phyloP scores from a whole-genome alignment of 768 basidiomycete species.

The Pleurotus pulmonarius region DNA sequence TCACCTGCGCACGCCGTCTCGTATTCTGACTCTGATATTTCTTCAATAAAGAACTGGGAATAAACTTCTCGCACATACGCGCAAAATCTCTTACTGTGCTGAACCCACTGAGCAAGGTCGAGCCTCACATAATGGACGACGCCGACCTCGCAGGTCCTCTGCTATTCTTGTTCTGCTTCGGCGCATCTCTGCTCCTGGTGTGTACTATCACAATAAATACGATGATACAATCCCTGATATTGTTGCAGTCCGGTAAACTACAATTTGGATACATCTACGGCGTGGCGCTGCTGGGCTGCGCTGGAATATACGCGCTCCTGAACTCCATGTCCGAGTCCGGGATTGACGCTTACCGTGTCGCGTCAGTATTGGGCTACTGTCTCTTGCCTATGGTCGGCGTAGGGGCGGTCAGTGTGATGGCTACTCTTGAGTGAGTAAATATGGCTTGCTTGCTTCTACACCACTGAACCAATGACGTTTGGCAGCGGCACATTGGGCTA shows the following conservation, averaged over 20 bases:
- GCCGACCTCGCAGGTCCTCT: constrained; percentile 96
- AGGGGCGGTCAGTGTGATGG: constrained; percentile 80
- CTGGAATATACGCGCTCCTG: constrained; percentile 88
- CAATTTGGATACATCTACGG: constrained; percentile 99
- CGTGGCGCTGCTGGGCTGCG: constrained; percentile 90
- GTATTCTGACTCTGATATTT: no score
- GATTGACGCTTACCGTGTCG: constrained; percentile 93
- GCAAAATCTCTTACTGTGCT: constrained; percentile 93
- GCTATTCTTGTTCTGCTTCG: constrained; percentile 94
- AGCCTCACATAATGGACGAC: constrained; percentile 97
- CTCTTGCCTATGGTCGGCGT: constrained; percentile 95
- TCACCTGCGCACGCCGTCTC: not conserved
- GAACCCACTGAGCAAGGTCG: constrained; percentile 81
- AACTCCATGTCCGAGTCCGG: constrained; percentile 96
- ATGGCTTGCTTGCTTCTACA: not conserved
- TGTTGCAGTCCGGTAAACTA: constrained; percentile 86
- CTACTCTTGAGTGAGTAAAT: constrained; percentile 78
- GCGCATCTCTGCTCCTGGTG: constrained; percentile 86
- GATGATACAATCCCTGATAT: constrained; percentile 5
- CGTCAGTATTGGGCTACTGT: constrained; percentile 95
- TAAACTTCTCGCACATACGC: constrained; percentile 95
- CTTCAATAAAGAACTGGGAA: constrained; percentile 75
- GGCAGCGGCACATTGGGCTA: constrained; percentile 84
- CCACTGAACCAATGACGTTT: constrained; percentile 11
- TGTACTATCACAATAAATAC: constrained; percentile 26